phyloP scores from a whole-genome alignment of 352 stramenopile genomes.

The Plasmopara muralis region DNA sequence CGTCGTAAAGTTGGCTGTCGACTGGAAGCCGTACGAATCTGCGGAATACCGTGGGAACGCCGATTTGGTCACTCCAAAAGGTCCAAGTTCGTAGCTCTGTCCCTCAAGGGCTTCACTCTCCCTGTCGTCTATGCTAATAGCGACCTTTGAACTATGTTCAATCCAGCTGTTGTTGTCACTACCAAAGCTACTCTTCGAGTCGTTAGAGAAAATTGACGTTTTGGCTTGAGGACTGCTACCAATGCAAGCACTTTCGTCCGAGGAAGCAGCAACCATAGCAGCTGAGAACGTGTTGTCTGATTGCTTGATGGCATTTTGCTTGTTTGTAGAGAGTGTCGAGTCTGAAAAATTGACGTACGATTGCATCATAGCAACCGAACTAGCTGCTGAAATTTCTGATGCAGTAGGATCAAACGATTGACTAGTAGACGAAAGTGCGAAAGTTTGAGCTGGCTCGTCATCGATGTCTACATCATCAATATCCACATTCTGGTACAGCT shows the following conservation, averaged over 20 bases:
- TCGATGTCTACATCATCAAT: constrained; percentile 26
- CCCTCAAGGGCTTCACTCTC: constrained; percentile 15
- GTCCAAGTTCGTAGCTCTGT: constrained; percentile 21
- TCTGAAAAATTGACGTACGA: constrained; percentile 42
- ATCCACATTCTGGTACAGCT: constrained; percentile 15
- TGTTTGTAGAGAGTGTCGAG: constrained; percentile 20
- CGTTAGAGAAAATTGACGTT: constrained; percentile 43
- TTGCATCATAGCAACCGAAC: constrained; percentile 21
- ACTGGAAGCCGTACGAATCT: constrained; percentile 27
- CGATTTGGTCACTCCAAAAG: constrained; percentile 21
- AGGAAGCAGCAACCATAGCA: constrained; percentile 15
- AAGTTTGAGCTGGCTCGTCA: constrained; percentile 16
- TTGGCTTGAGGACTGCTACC: constrained; percentile 27
- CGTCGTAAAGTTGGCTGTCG: constrained; percentile 14
- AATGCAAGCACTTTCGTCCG: constrained; percentile 12
- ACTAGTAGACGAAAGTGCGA: constrained; percentile 1
- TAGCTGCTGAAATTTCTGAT: constrained; percentile 17
- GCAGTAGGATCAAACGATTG: constrained; percentile 11
- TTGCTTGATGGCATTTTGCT: constrained; percentile 8
- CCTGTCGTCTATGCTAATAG: constrained; percentile 28
- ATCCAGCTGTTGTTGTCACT: constrained; percentile 40
- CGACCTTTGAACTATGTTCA: constrained; percentile 36
- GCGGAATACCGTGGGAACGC: constrained; percentile 22
- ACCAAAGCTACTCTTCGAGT: constrained; percentile 30
- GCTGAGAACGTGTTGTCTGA: constrained; percentile 24